Conservation (phyloP, 139 green algal genomes). For the Tetradesmus lagerheimii region DNA sequence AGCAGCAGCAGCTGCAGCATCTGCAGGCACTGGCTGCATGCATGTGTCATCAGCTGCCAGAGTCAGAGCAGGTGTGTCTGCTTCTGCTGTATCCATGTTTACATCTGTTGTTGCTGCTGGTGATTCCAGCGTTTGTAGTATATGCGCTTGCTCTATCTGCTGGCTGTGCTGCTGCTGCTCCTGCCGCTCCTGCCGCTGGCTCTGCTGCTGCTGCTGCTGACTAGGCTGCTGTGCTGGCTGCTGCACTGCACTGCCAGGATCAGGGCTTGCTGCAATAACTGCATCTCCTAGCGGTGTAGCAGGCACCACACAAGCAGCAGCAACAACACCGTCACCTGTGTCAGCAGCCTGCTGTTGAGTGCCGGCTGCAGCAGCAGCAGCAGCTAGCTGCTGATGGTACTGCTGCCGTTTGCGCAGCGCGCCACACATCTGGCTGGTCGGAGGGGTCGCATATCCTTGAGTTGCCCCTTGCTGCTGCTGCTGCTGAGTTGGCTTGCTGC, state of each 20-base stretch:
- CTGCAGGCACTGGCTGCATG: not conserved
- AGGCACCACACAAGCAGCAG: not conserved
- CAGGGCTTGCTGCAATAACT: slow-evolving; percentile 12
- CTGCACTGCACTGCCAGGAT: not conserved
- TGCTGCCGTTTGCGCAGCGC: not conserved
- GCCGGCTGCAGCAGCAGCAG: not conserved
- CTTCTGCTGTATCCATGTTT: not conserved
- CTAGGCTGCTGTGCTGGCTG: not conserved
- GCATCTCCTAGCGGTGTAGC: not conserved
- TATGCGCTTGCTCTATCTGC: slow-evolving; percentile 8
- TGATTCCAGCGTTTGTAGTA: not conserved
- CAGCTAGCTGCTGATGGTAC: slow-evolving; percentile 1
- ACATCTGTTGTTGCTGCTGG: not conserved
- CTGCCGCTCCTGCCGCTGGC: not conserved
- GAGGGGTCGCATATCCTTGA: not conserved
- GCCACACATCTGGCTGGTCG: not conserved
- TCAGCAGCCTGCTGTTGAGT: not conserved
- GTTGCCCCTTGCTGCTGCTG: not conserved
- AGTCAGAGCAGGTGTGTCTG: not conserved
- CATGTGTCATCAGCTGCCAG: not conserved
- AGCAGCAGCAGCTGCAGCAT: not conserved
- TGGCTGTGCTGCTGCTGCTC: not conserved
- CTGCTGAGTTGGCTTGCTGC: not conserved
- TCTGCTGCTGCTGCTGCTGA: slow-evolving; percentile 15
- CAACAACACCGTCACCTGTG: not conserved